Evolutionary conservation across 345 rosid species (phyloP).

Genomic region (Citrus trifoliata): DNA sequence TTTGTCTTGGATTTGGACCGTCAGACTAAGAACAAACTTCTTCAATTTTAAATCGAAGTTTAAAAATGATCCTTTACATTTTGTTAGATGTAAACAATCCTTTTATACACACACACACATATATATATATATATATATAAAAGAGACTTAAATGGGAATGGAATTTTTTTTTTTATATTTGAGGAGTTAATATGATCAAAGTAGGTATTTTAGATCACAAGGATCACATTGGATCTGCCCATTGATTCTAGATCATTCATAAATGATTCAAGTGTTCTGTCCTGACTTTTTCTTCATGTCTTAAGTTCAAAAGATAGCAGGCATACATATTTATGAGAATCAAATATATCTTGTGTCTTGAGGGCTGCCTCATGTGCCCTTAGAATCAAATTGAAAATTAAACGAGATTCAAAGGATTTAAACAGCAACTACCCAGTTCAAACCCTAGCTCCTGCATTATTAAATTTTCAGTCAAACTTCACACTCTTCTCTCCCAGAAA

Average conservation of each 20-base stretch:
- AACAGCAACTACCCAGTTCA: background rate
- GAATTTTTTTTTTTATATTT: no score
- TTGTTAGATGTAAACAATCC: background rate
- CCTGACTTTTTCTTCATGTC: background rate
- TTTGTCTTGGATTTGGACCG: background rate
- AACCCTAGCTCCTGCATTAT: background rate
- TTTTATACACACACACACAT: no score
- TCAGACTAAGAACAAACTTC: background rate
- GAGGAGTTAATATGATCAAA: background rate
- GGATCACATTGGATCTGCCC: background rate
- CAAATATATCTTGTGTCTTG: background rate
- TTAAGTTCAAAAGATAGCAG: background rate
- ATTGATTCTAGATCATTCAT: background rate
- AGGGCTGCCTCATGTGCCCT: background rate
- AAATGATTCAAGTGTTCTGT: background rate
- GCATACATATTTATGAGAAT: conserved; percentile 1
- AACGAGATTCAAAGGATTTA: background rate
- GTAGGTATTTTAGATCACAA: background rate
- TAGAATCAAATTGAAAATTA: background rate
- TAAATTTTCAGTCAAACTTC: background rate
- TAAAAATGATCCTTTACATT: background rate
- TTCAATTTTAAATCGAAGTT: background rate
- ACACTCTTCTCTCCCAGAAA: background rate
- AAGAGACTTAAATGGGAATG: no score
- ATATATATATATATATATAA: no score